A percentile compares a stretch with the other conserved stretches of the same genome.
Evolutionary conservation across 2,329 filamentous ascomycete genomes (phyloP).

Genomic region (Lasiodiplodia hormozganensis): DNA sequence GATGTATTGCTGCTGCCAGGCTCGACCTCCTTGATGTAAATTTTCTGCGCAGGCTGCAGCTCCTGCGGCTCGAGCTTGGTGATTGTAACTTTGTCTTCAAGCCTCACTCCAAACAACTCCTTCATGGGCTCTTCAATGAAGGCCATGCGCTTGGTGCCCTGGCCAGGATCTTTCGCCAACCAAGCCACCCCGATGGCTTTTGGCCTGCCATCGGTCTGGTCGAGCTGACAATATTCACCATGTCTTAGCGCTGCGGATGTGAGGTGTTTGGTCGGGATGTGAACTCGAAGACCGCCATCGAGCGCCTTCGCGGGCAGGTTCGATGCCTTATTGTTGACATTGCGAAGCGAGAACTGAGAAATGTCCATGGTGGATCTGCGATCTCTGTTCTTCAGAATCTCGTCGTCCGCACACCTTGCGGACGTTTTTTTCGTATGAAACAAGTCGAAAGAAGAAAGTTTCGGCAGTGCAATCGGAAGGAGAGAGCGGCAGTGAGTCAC

Average conservation of each 20-base stretch:
- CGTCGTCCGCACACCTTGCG: background rate
- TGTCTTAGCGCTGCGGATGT: conserved; percentile 61
- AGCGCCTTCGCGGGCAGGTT: conserved; percentile 56
- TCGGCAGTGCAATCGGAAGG: background rate
- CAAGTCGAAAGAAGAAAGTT: background rate
- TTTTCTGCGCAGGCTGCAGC: conserved; percentile 40
- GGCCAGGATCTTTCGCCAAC: conserved; percentile 58
- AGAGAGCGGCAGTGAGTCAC: background rate
- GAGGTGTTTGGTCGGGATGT: conserved; percentile 63
- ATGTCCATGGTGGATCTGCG: conserved; percentile 15
- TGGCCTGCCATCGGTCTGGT: conserved; percentile 45
- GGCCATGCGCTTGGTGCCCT: conserved; percentile 44
- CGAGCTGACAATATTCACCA: conserved; percentile 66
- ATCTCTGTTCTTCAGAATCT: background rate
- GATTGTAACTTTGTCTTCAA: conserved; percentile 73
- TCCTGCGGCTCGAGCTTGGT: conserved; percentile 53
- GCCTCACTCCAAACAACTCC: conserved; percentile 73
- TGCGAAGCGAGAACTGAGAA: conserved; percentile 14
- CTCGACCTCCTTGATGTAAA: conserved; percentile 37
- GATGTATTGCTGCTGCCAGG: conserved; percentile 33
- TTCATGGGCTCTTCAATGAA: conserved; percentile 77
- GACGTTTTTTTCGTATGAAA: background rate
- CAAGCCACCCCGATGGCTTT: conserved; percentile 68
- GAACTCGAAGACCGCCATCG: conserved; percentile 66
- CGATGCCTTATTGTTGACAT: conserved; percentile 54